Evolutionary conservation across 306 rosid genomes (phyloP).

Genomic region (Dicorynia guianensis): DNA sequence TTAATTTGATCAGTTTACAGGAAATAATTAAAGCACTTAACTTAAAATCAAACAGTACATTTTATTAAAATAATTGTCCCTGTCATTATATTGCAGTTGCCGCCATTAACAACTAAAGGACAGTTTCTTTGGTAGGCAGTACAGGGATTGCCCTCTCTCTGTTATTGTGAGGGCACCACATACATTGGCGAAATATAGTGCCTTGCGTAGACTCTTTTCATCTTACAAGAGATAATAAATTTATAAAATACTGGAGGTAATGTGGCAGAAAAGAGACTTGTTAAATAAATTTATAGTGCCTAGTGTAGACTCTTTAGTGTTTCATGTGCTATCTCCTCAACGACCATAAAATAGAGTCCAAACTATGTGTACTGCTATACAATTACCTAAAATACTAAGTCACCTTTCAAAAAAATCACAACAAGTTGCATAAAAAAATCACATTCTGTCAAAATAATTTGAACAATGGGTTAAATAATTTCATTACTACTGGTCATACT

Average conservation of each 20-base stretch:
- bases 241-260: neutral
- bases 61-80: constrained; percentile 18
- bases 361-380: neutral
- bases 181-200: constrained; percentile 74
- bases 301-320: neutral
- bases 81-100: constrained; percentile 29
- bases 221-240: constrained; percentile 51
- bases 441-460: no score
- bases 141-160: constrained; percentile 89
- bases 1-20: neutral
- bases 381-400: neutral
- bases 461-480: no score
- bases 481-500: no score
- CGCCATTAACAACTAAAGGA: constrained; percentile 49
- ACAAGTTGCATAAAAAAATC: no score
- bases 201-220: constrained; percentile 65
- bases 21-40: neutral
- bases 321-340: neutral
- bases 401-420: neutral
- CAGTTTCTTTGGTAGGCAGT: constrained; percentile 74
- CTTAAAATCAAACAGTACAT: constrained; percentile 36
- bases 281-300: no score
- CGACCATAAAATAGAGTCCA: neutral
- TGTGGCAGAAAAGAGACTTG: neutral
- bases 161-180: constrained; percentile 84